Evolutionary conservation across 305 asterid genomes (phyloP).

Genomic region (Ajuga reptans): DNA sequence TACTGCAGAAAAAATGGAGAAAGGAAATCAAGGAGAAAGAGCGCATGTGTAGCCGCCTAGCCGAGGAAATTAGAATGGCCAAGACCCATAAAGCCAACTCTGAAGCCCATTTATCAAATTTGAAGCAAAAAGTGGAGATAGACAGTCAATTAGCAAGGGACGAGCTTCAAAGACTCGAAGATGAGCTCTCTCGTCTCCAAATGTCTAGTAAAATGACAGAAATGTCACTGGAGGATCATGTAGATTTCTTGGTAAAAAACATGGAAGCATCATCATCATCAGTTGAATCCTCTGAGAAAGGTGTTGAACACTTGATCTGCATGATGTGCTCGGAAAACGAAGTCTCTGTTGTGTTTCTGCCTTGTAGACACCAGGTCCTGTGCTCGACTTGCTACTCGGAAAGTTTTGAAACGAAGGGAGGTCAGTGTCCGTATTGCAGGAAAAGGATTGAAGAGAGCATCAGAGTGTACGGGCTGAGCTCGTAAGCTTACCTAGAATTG

Average conservation of each 20-base stretch:
- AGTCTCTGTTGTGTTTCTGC: neutral
- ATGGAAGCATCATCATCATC: neutral
- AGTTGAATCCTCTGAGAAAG: neutral
- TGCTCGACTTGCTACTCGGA: neutral
- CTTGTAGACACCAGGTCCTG: constrained; percentile 1
- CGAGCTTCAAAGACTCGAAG: neutral
- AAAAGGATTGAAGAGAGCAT: no score
- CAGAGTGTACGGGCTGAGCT: no score
- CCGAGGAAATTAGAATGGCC: neutral
- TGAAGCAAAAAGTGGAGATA: neutral
- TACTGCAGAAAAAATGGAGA: neutral
- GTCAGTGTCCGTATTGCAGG: no score
- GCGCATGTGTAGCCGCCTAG: neutral
- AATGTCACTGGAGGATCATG: neutral
- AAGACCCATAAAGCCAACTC: neutral
- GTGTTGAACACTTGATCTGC: neutral
- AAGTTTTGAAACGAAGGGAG: no score
- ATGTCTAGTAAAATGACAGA: neutral
- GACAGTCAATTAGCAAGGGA: neutral
- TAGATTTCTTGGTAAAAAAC: neutral
- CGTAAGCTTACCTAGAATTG: neutral
- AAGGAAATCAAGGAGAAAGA: neutral
- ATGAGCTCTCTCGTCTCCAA: neutral
- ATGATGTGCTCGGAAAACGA: neutral
- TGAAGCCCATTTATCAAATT: neutral